These are phyloP conservation scores for Linnemannia zychae DNA, from an alignment of 192 early-diverging fungal species.

Conservation along the genomic window DNA sequence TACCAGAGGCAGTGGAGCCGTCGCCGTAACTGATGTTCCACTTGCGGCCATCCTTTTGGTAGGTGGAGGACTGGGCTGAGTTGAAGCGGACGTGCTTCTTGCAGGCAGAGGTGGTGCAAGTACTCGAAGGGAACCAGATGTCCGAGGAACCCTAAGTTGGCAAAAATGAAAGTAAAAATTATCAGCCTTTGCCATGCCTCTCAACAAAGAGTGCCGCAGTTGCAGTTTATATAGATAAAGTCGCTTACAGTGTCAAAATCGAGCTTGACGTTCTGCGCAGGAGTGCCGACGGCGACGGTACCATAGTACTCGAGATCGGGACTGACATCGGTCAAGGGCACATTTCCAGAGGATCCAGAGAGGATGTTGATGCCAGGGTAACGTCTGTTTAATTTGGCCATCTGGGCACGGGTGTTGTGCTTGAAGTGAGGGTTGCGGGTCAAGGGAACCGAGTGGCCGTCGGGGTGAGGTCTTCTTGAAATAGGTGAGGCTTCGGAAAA, in stretches of 20 bases:
- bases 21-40: constrained; percentile 80
- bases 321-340: constrained; percentile 50
- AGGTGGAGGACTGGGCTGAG: constrained; percentile 63
- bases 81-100: constrained; percentile 61
- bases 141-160: constrained; percentile 63
- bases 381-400: constrained; percentile 32
- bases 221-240: neutral
- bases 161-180: neutral
- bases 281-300: constrained; percentile 70
- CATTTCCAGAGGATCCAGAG: constrained; percentile 14
- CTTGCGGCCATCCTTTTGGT: constrained; percentile 66
- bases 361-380: constrained; percentile 28
- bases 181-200: no score
- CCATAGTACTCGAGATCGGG: constrained; percentile 73
- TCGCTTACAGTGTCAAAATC: constrained; percentile 63
- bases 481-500: constrained; percentile 24
- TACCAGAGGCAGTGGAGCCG: constrained; percentile 63
- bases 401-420: constrained; percentile 41
- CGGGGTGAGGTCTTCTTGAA: constrained; percentile 4
- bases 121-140: constrained; percentile 68
- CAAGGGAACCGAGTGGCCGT: constrained; percentile 34
- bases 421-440: constrained; percentile 38
- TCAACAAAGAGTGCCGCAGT: no score
- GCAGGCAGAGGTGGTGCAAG: constrained; percentile 62
- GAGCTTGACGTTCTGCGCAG: constrained; percentile 71